Evolutionary conservation across 345 rosid species (phyloP), one percentile per base, ranked within the genome.

Genomic region (Excoecaria cochinchinensis): DNA sequence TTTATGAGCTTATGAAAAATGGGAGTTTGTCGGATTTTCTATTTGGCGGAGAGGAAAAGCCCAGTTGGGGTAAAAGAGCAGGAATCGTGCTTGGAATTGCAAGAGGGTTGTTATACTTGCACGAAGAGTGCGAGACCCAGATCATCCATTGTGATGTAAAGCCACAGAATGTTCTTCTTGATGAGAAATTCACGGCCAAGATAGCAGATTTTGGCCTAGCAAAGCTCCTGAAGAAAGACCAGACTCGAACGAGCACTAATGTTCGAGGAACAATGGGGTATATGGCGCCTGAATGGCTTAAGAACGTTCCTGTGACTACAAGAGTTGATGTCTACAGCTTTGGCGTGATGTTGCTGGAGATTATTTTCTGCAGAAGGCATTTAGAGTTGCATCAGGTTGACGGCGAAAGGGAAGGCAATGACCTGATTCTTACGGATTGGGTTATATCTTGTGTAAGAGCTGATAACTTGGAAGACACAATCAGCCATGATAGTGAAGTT

Each of bases 91-190:
- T 64, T 19, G 84, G 42, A 25, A 81, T 84, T 38, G 84, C 86
- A 1, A 81, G 81, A 10, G 87, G 90, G 42, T 79, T 84, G 50
- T 40, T 77, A 15, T 87, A 84, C 76, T 78, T 87, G 68, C 90
- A 87, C 57, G 86, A 84, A 67, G 86, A 86, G 67, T 87, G 90
- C 50, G 82, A 79, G 55, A 81, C 82, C 24, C 77, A 79, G 47
- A 81, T 87, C 57, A 85, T 85, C 63, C 87, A 84, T 13, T 87
- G 89, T 14, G 87, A 87, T 58, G 82, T 85, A 31, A 84, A 85
- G 82, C 89, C 90, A 3, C 85, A 87, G 14, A 87, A 84, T 81
- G 76, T 84, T 46, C 83, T 87, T 12, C 75, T 84, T 44, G 90
- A 82, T 65, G 72, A 75, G 38, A 62, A 74, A 52, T 66, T 56